Evolutionary conservation across 768 basidiomycete genomes (phyloP), one percentile per base, ranked within the genome.

Genomic region (Udeniomyces megalosporus): DNA sequence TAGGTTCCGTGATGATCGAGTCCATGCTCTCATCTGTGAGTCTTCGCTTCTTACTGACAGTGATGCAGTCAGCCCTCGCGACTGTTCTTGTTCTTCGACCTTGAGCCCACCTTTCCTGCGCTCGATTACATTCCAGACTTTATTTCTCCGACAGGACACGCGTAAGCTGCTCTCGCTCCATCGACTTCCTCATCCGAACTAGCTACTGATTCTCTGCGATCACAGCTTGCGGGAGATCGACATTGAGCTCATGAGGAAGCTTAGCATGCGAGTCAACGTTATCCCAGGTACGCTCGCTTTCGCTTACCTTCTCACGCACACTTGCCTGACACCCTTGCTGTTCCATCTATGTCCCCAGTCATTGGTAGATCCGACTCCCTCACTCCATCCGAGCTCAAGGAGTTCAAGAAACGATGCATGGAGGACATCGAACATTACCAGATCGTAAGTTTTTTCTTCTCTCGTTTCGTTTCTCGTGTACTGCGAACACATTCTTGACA

Each of bases 191-290:
- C 22, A 32, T 53, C 32, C 29, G 24, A 48, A 12, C 47, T 48
- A 24, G 24, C 47, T 48, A 12, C 4, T 35, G n/a, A 20, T 35
- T 5, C 35, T 38, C 5, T 2, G 31, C 55, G 26, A 28, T 7
- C 17, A 42, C 58, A 52, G 49, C 0, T 47, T 64, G 20, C 42
- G 62, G 28, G 62, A 64, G 46, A 52, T 64, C 22, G 62, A 64
- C 52, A 64, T 64, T 35, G 57, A 54, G 72, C 79, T 99, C 58
- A 99, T 99, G 95, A 85, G 91, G 67, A 87, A 92, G 68, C 81
- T 97, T 55, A 93, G 93, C 2, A 92, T 91, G 24, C 85, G 92
- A 60, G 95, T 96, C 73, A 99, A 99, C 72, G 95, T 99, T 67
- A 99, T 99, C 68, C 95, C 95, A 54, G 92, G 61, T 62, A 20